phyloP scores from a whole-genome alignment of 73 alveolate genomes.

The Paramecium pentaurelia region DNA sequence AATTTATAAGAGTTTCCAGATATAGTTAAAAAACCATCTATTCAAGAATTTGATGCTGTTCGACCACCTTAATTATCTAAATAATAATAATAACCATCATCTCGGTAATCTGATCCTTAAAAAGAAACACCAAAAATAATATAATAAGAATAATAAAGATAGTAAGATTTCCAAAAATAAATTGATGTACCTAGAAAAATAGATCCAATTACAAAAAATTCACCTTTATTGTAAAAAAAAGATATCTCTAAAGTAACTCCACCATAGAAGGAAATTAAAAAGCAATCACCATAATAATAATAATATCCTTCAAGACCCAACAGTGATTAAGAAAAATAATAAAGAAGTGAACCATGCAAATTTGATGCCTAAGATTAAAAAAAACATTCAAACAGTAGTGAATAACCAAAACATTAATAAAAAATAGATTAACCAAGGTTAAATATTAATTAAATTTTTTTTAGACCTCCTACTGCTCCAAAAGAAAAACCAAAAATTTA shows the following conservation, averaged over 20 bases:
- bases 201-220: background rate
- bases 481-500: background rate
- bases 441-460: background rate
- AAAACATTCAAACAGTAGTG: background rate
- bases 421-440: background rate
- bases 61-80: background rate
- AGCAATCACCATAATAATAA: background rate
- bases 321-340: constrained; percentile 4
- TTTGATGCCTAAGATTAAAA: background rate
- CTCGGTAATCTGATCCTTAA: background rate
- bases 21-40: background rate
- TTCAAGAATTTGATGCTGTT: background rate
- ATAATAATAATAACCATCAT: background rate
- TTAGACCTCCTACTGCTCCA: constrained; percentile 22
- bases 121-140: background rate
- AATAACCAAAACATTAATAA: background rate
- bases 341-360: background rate
- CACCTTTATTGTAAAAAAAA: background rate
- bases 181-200: background rate
- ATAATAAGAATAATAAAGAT: background rate
- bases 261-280: background rate
- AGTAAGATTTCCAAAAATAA: background rate
- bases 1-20: constrained; percentile 8
- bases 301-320: background rate
- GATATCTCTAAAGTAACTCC: background rate